Base-by-base conservation (phyloP, 192 early-diverging fungal species). In the Coemansia sp. region DNA sequence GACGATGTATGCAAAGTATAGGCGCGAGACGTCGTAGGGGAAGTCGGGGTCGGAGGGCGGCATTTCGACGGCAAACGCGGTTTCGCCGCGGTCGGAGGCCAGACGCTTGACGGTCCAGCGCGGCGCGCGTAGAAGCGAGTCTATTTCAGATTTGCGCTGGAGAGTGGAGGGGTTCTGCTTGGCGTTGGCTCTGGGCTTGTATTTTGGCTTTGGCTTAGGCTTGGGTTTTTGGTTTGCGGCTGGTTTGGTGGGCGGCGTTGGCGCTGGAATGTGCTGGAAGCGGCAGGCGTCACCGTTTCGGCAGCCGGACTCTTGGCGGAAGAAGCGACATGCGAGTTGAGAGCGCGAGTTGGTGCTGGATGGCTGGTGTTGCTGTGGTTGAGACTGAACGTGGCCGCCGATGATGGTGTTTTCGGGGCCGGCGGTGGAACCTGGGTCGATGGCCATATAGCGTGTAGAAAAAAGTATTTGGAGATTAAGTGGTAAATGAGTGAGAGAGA, bases 31-130 rank as follows among this genome's bases (percentile, higher is more conserved):
- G 44, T 91, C 90, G 53, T 80, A 93, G 13, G 91, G 89, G 53
- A 93, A 93, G 54, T 93, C 91, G 19, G 91, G 91, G 44, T 92
- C 89, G 0, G 71, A 79, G 11, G 76, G 76, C 55, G 34, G 42
- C 76, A 79, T 69, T 50, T 79, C 76, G 11, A 79, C 59, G 21
- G 76, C 70, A 52, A 73, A 59, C 9, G 76, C 76, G 4, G 66
- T 50, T 17, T 69, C 66, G 61, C 59, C 63, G n/a, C 64, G 66
- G 17, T 66, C 59, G 2, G 76, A 68, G 22, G 43, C 58, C 38
- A 79, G 48, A 21, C 51, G 33, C 33, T 69, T 68, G 24, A 67
- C 71, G 0, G 49, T 51, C 69, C 66, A 73, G 33, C 61, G 57
- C 2, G 76, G 46, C 2, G 44, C 57, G 23, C 49, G 52, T 19